These are phyloP conservation scores for Russula foetens DNA, from an alignment of 768 basidiomycete species.

Conservation along the genomic window DNA sequence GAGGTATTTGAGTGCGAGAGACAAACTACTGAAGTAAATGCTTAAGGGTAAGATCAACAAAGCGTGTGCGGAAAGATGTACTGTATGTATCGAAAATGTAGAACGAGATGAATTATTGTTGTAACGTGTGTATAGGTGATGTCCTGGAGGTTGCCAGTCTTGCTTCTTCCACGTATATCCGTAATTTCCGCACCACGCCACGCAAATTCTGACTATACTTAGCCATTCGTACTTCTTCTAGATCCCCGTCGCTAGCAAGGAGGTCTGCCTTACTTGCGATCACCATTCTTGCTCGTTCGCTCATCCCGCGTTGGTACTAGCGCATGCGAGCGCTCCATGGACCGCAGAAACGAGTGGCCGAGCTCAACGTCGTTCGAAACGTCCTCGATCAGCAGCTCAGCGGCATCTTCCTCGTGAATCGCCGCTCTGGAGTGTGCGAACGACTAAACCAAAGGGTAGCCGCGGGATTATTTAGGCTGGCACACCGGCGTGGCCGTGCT, in stretches of 20 bases:
- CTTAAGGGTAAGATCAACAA: too few species aligned
- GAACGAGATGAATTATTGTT: background rate
- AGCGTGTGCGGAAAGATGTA: too few species aligned
- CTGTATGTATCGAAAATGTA: too few species aligned
- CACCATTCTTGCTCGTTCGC: slow-evolving; percentile 67
- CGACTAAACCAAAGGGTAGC: slow-evolving; percentile 87
- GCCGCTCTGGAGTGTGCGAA: slow-evolving; percentile 61
- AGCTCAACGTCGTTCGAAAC: slow-evolving; percentile 88
- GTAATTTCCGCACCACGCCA: slow-evolving; percentile 60
- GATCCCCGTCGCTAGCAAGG: slow-evolving; percentile 39
- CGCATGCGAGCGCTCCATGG: slow-evolving; percentile 86
- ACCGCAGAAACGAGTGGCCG: slow-evolving; percentile 88
- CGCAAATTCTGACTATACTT: slow-evolving; percentile 79
- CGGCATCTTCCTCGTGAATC: slow-evolving; percentile 56
- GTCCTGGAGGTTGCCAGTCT: slow-evolving; percentile 16
- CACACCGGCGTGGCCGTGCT: slow-evolving; percentile 66
- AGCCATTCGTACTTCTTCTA: slow-evolving; percentile 41
- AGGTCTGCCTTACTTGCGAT: slow-evolving; percentile 95
- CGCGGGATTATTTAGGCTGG: slow-evolving; percentile 69
- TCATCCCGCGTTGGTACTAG: slow-evolving; percentile 80
- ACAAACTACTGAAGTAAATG: slow-evolving; percentile 33
- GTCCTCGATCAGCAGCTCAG: slow-evolving; percentile 59
- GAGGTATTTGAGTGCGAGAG: slow-evolving; percentile 74
- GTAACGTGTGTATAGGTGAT: background rate
- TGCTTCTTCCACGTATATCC: slow-evolving; percentile 52